Evolutionary conservation across 441 rosid species (phyloP).

Genomic region (Gossypium davidsonii): DNA sequence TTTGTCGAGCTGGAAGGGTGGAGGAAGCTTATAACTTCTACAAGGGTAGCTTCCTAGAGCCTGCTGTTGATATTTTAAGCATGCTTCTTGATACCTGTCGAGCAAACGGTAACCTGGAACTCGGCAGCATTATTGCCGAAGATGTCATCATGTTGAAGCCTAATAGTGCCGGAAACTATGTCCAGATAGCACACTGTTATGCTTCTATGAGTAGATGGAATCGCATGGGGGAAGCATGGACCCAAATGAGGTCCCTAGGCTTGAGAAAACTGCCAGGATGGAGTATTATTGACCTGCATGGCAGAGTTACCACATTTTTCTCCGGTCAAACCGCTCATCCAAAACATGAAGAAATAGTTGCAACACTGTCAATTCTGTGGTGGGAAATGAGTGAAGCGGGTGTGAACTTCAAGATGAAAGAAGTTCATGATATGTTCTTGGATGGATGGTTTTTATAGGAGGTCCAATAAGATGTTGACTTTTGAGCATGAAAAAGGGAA

Average conservation of each 20-base stretch:
- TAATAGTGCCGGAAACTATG: conserved; percentile 36
- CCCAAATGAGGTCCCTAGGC: conserved; percentile 43
- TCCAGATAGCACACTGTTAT: conserved; percentile 45
- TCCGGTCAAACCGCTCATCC: conserved; percentile 39
- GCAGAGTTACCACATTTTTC: conserved; percentile 37
- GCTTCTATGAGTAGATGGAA: conserved; percentile 55
- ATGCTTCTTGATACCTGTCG: conserved; percentile 51
- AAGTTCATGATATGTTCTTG: conserved; percentile 9
- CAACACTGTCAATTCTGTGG: conserved; percentile 25
- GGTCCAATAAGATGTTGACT: not conserved
- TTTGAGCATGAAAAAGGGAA: not conserved
- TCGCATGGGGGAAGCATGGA: conserved; percentile 39
- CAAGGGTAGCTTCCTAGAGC: conserved; percentile 33
- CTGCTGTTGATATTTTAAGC: conserved; percentile 39
- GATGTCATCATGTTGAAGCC: conserved; percentile 34
- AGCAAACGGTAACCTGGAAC: conserved; percentile 27
- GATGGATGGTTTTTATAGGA: not conserved
- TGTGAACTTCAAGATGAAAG: conserved; percentile 7
- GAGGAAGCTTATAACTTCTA: conserved; percentile 52
- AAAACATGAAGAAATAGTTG: conserved; percentile 30
- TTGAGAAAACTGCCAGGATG: conserved; percentile 48
- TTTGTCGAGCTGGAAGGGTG: conserved; percentile 49
- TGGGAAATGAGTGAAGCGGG: conserved; percentile 29
- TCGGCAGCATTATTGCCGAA: conserved; percentile 29
- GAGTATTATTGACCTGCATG: conserved; percentile 44